Evolutionary conservation across 495 filamentous ascomycete genomes (phyloP), one percentile per base, ranked within the genome.

Genomic region (Talaromyces liani): DNA sequence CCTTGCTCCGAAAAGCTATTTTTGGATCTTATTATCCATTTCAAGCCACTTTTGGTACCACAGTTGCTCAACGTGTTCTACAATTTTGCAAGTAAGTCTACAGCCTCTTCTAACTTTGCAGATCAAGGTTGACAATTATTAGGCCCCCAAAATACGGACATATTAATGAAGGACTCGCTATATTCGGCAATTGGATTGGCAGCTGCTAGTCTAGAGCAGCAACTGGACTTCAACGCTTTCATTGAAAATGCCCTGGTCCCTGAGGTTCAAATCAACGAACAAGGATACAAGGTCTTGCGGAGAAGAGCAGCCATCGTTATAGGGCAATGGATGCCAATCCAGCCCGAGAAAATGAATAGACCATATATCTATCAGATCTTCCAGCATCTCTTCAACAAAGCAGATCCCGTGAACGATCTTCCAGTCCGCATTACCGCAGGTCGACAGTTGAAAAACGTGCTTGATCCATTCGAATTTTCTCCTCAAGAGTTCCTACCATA

Each of bases 1-100:
- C 89, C 91, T 0, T 98, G 94, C 69, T 88, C 92, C 0, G 93
- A 98, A 74, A 95, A 92, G 72, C 80, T 98, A 16, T 96, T 97
- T 72, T 80, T 98, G 67, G 94, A 97, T 66, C 82, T 98, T 1
- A 83, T 96, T 25, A 89, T 89, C 41, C 87, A 96, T 71, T 92
- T 90, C 80, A 95, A 91, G 71, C 80, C 87, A 22, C 74, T 94
- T 20, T 80, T 96, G 3, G 81, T 90, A 27, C 80, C 85, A 39
- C 91, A 91, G 2, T 77, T 98, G 9, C 72, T 97, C 63, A 80
- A 80, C 10, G 92, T 96, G 58, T 96, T 96, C 72, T 77, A 86
- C 56, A 84, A 83, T 1, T 87, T 90, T 60, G 85, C 88, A 58
- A 84, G 88, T 80, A 78, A 82, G 69, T 78, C 8, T 27, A 9